Base-by-base conservation (phyloP, 305 asterid species). In the Ilex paraguariensis region DNA sequence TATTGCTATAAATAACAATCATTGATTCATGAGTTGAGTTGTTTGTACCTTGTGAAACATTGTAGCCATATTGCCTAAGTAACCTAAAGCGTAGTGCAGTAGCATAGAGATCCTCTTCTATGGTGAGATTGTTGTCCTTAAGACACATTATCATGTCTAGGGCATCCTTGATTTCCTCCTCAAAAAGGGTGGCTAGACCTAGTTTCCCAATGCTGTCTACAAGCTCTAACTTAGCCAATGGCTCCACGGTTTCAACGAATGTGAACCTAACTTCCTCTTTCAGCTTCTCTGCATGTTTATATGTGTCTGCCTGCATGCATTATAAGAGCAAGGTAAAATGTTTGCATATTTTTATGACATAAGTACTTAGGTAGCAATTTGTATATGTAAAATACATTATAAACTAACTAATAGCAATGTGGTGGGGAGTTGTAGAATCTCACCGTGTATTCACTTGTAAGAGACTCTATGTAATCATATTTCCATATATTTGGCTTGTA, bases 401-500 rank as follows among this genome's bases (percentile, higher is more conserved):
- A 21, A 21, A 21, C 28, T 21, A 21, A 21, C 28, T 21, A 21
- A 21, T 21, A 21, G 28, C 28, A 21, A 13, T 11, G 4, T 5
- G 0, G 15, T 14, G 50, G 1, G 9, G n/a, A 32, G 32, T 48
- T 60, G 31, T n/a, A 4, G 3, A 45, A 49, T 56, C 72, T 66
- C 31, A 74, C 82, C 13, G 54, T 16, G 64, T 61, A 74, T 32
- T 60, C 36, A 51, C 33, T 65, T 12, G 64, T 45, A 17, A 82
- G 79, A 5, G 87, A 74, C 49, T 64, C 72, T 0, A 82, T 52
- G 66, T 10, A 60, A 49, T 74, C 75, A 32, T 82, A 82, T 54
- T 79, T 74, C 84, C 87, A 82, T 21, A 79, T 82, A 64, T 74
- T 82, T 31, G 87, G 81, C 64, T 79, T 76, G 66, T 82, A 82